A percentile compares a stretch with the other conserved stretches of the same genome.
These are phyloP conservation scores for Salisapilia sapeloensis DNA, from an alignment of 352 stramenopile species.

Conservation along the genomic window DNA sequence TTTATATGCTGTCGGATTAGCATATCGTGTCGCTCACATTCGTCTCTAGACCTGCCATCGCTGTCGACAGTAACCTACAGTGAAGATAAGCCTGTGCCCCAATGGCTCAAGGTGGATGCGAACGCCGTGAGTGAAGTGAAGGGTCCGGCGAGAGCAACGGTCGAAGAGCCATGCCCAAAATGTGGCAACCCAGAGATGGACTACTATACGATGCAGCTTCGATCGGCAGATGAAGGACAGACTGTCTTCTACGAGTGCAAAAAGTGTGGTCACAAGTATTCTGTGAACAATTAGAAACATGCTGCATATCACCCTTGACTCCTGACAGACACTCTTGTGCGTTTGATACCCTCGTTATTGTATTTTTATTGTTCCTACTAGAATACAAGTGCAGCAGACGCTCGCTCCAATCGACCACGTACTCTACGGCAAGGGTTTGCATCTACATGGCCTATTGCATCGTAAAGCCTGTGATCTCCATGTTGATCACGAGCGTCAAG, in stretches of 20 bases:
- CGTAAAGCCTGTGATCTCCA: slow-evolving; percentile 93
- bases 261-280: slow-evolving; percentile 88
- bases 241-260: slow-evolving; percentile 99
- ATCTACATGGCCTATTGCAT: slow-evolving; percentile 73
- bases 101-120: slow-evolving; percentile 66
- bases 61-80: slow-evolving; percentile 58
- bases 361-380: slow-evolving; percentile 4
- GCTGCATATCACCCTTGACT: background rate
- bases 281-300: slow-evolving; percentile 68
- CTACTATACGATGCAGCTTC: slow-evolving; percentile 99
- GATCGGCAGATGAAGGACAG: slow-evolving; percentile 97
- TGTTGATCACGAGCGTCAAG: slow-evolving; percentile 94
- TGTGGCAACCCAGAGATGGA: slow-evolving; percentile 93
- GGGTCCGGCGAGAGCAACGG: slow-evolving; percentile 81
- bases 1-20: background rate
- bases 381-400: too few relatives aligned
- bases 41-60: slow-evolving; percentile 48
- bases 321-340: background rate
- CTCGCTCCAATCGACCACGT: too few relatives aligned
- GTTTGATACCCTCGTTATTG: background rate
- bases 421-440: too few relatives aligned
- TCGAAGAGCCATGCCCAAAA: slow-evolving; percentile 97
- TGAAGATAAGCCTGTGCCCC: slow-evolving; percentile 56
- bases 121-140: slow-evolving; percentile 66
- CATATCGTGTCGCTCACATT: slow-evolving; percentile 2